phyloP scores from a whole-genome alignment of 768 basidiomycete genomes.

The Guyanaporus albipodus region DNA sequence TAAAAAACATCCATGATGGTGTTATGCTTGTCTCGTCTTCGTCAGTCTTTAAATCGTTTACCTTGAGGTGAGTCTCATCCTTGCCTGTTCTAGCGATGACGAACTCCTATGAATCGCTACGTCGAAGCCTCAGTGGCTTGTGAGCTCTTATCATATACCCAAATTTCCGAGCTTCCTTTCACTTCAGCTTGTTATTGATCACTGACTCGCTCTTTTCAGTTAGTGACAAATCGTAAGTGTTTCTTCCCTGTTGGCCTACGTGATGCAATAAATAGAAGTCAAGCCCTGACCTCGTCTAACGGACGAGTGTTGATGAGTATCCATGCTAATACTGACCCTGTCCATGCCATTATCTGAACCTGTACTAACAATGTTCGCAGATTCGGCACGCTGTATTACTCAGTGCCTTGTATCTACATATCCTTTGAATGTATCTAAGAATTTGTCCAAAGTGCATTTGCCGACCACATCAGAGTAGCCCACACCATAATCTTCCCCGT shows the following conservation, averaged over 20 bases:
- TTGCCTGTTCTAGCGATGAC: conserved; percentile 40
- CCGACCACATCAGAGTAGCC: conserved; percentile 53
- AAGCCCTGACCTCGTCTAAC: conserved; percentile 80
- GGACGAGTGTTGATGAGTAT: conserved; percentile 70
- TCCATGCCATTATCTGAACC: neutral
- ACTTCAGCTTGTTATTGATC: neutral
- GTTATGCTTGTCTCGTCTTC: no score
- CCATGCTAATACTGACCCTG: conserved; percentile 87
- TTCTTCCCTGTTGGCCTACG: conserved; percentile 17
- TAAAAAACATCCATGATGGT: conserved; percentile 6
- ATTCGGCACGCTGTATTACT: no score
- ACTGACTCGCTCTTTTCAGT: conserved; percentile 14
- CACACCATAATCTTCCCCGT: conserved; percentile 41
- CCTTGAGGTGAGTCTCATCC: conserved; percentile 32
- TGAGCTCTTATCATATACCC: conserved; percentile 79
- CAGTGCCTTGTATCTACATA: no score
- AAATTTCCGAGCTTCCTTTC: conserved; percentile 73
- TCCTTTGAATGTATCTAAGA: conserved; percentile 7
- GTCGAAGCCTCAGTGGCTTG: conserved; percentile 62
- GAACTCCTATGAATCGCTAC: conserved; percentile 83
- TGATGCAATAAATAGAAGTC: conserved; percentile 85
- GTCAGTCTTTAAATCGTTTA: neutral
- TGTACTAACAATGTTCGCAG: conserved; percentile 23
- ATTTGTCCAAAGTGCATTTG: conserved; percentile 58
- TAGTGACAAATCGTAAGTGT: conserved; percentile 37